phyloP scores from a whole-genome alignment of 2,329 filamentous ascomycete species.

The Aspergillus ochraceus region DNA sequence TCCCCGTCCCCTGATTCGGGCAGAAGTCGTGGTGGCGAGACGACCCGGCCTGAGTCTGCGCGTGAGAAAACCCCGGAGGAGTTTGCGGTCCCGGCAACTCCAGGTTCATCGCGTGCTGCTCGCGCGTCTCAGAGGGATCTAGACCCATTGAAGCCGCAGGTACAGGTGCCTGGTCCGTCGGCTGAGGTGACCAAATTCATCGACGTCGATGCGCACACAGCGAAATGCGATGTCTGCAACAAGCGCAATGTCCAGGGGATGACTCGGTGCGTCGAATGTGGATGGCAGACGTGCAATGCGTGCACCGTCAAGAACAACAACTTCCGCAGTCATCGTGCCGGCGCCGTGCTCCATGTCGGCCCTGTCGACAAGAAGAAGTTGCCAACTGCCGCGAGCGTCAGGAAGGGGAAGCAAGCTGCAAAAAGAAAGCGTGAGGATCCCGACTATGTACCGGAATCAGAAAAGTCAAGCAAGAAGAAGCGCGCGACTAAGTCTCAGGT shows the following conservation, averaged over 20 bases:
- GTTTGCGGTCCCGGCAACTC: background rate
- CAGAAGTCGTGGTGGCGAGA: background rate
- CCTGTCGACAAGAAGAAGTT: constrained; percentile 2
- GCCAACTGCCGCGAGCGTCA: background rate
- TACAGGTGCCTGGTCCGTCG: background rate
- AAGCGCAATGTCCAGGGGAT: constrained; percentile 32
- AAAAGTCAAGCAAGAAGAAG: background rate
- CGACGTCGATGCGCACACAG: constrained; percentile 33
- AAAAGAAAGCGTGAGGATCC: background rate
- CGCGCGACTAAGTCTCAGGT: background rate
- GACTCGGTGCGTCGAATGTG: constrained; percentile 34
- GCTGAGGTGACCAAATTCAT: constrained; percentile 21
- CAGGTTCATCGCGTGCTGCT: background rate
- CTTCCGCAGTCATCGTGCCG: constrained; percentile 11
- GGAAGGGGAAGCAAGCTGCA: background rate
- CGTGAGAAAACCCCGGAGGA: background rate
- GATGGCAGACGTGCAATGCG: constrained; percentile 36
- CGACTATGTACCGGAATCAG: background rate
- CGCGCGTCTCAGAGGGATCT: background rate
- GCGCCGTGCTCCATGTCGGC: constrained; percentile 8
- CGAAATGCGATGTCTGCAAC: constrained; percentile 41
- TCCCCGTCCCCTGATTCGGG: background rate
- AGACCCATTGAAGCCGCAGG: background rate
- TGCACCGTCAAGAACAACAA: constrained; percentile 25
- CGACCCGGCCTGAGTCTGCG: background rate